A percentile compares a stretch with the other conserved stretches of the same genome.
These are phyloP conservation scores for Entonaema liquescens DNA, from an alignment of 495 filamentous ascomycete genomes.

Conservation along the genomic window DNA sequence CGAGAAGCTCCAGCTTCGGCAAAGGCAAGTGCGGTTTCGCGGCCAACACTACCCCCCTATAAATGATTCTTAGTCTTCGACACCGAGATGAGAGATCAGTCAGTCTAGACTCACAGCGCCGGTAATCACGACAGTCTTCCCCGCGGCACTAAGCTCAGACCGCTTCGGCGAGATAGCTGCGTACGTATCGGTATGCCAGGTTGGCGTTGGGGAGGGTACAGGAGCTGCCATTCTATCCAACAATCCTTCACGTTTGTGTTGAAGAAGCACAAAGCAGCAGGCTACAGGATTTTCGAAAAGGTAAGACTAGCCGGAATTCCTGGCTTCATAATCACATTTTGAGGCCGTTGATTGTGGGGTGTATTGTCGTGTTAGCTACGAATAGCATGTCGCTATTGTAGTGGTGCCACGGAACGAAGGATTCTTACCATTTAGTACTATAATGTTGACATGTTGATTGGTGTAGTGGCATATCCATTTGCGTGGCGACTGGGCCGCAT, in stretches of 20 bases:
- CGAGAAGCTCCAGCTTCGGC: conserved; percentile 54
- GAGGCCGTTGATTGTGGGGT: neutral
- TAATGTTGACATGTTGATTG: too few species aligned
- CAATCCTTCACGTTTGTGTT: neutral
- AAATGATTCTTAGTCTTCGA: neutral
- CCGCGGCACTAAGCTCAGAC: neutral
- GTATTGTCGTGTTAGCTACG: neutral
- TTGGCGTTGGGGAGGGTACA: neutral
- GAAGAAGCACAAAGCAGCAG: neutral
- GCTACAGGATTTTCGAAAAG: neutral
- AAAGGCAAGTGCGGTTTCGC: conserved; percentile 52
- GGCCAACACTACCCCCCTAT: conserved; percentile 52
- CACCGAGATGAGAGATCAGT: neutral
- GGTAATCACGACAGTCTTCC: conserved; percentile 8
- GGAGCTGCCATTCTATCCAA: neutral
- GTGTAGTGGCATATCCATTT: neutral
- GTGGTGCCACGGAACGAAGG: neutral
- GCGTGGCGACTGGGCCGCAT: neutral
- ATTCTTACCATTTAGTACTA: neutral
- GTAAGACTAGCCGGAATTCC: neutral
- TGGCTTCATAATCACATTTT: neutral
- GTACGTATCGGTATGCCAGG: conserved; percentile 1
- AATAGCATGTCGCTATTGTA: neutral
- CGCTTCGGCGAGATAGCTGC: neutral
- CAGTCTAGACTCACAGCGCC: conserved; percentile 11